These are phyloP conservation scores for Nitzschia sp. DNA, from an alignment of 108 stramenopile genomes.

Conservation along the genomic window DNA sequence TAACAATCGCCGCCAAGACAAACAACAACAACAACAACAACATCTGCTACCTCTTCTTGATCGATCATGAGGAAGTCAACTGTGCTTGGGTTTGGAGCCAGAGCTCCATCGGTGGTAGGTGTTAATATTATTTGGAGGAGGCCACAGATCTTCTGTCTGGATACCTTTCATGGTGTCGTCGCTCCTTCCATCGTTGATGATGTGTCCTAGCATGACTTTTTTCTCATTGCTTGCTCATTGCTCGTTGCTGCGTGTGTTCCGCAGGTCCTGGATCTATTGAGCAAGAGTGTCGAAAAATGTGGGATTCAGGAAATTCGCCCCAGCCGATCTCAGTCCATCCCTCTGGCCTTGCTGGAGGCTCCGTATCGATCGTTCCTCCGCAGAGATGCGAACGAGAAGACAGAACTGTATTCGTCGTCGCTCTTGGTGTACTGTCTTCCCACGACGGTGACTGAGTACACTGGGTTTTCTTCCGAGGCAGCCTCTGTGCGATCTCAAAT, in stretches of 20 bases:
- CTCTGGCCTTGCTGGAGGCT: conserved; percentile 58
- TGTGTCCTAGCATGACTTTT: not conserved
- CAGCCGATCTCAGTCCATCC: conserved; percentile 59
- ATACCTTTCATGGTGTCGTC: too few relatives aligned
- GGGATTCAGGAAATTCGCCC: conserved; percentile 54
- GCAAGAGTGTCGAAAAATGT: conserved; percentile 39
- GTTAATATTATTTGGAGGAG: not conserved
- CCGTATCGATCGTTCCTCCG: conserved; percentile 75
- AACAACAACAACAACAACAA: too few relatives aligned
- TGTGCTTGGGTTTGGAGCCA: conserved; percentile 79
- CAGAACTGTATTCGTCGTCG: conserved; percentile 7
- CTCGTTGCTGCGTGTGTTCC: too few relatives aligned
- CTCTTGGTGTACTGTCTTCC: conserved; percentile 79
- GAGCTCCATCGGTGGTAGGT: conserved; percentile 59
- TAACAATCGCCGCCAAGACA: too few relatives aligned
- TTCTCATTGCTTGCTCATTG: not conserved
- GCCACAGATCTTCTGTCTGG: not conserved
- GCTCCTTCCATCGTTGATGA: not conserved
- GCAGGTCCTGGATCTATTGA: conserved; percentile 68
- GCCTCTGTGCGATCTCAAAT: conserved; percentile 63
- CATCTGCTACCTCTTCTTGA: not conserved
- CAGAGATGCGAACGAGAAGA: conserved; percentile 2
- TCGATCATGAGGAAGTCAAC: conserved; percentile 24
- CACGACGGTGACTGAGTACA: conserved; percentile 68
- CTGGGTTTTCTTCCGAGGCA: conserved; percentile 53